These are phyloP conservation scores for Kurtzmaniella quercitrusa DNA, from an alignment of 1,139 yeast genomes.

Conservation along the genomic window DNA sequence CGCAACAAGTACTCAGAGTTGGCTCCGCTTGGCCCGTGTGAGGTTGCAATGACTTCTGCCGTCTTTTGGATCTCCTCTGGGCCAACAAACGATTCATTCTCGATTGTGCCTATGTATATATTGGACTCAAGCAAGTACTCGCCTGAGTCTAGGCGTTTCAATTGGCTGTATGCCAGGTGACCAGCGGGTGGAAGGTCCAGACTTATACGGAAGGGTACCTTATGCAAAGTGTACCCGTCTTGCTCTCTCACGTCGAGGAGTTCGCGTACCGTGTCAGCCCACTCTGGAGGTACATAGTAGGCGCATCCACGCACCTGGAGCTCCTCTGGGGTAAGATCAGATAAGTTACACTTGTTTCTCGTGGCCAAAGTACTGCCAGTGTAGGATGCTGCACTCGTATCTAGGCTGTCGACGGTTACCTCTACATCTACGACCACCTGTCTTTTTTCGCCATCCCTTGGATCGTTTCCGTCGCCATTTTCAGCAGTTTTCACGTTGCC, in stretches of 20 bases:
- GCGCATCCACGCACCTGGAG: conserved; percentile 77
- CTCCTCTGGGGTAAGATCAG: conserved; percentile 36
- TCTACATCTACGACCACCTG: too few relatives aligned
- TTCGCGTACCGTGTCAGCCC: conserved; percentile 56
- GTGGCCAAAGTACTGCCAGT: too few relatives aligned
- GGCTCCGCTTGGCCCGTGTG: conserved; percentile 78
- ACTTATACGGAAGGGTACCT: conserved; percentile 58
- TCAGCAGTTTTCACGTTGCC: too few relatives aligned
- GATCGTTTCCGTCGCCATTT: too few relatives aligned
- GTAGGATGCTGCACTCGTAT: too few relatives aligned
- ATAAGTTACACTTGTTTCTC: not conserved
- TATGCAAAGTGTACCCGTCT: conserved; percentile 76
- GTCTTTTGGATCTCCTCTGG: conserved; percentile 61
- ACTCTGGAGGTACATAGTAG: conserved; percentile 67
- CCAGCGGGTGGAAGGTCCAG: conserved; percentile 14
- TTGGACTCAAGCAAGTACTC: conserved; percentile 49
- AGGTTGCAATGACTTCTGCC: conserved; percentile 52
- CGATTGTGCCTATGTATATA: conserved; percentile 81
- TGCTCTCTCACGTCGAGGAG: conserved; percentile 82
- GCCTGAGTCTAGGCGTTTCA: conserved; percentile 28
- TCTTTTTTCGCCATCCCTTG: too few relatives aligned
- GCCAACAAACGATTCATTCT: conserved; percentile 78
- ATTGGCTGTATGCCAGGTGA: conserved; percentile 9
- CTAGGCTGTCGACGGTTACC: too few relatives aligned
- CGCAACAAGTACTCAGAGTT: conserved; percentile 66